A percentile compares a stretch with the other conserved stretches of the same genome.
These are phyloP conservation scores for Diversispora eburnea DNA, from an alignment of 192 early-diverging fungal genomes.

Conservation along the genomic window DNA sequence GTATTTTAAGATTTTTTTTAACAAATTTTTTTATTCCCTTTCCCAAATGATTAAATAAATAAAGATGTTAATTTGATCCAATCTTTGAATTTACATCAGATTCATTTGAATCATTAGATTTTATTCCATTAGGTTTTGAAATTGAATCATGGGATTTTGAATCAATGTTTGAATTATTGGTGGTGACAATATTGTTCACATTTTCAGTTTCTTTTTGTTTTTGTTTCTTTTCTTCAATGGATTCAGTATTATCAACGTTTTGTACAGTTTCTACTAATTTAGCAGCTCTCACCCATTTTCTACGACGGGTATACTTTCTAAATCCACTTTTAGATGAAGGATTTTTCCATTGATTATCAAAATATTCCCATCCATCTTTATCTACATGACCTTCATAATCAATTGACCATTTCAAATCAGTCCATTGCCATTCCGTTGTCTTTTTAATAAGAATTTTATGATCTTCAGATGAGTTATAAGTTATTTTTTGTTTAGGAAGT, in stretches of 20 bases:
- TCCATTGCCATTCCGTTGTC: conserved; percentile 52
- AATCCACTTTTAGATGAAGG: conserved; percentile 42
- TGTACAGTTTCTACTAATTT: conserved; percentile 40
- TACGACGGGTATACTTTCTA: conserved; percentile 48
- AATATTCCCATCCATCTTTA: conserved; percentile 54
- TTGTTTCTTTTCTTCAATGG: too few relatives aligned
- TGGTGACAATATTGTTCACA: too few relatives aligned
- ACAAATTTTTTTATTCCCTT: too few relatives aligned
- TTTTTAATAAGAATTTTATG: conserved; percentile 42
- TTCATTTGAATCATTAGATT: too few relatives aligned
- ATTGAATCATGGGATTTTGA: too few relatives aligned
- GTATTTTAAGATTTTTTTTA: too few relatives aligned
- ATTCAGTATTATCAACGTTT: background rate
- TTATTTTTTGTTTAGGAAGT: conserved; percentile 38
- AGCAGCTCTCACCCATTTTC: conserved; percentile 52
- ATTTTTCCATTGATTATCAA: conserved; percentile 54
- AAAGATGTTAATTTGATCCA: too few relatives aligned
- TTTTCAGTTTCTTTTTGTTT: too few relatives aligned
- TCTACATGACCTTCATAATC: conserved; percentile 44
- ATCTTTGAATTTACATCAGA: too few relatives aligned
- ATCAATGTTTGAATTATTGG: too few relatives aligned
- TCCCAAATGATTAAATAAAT: too few relatives aligned
- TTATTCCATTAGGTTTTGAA: too few relatives aligned
- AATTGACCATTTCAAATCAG: conserved; percentile 50
- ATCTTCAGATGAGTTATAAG: conserved; percentile 35